Base-by-base conservation (phyloP, 192 early-diverging fungal genomes). In the Coemansia sp. region DNA sequence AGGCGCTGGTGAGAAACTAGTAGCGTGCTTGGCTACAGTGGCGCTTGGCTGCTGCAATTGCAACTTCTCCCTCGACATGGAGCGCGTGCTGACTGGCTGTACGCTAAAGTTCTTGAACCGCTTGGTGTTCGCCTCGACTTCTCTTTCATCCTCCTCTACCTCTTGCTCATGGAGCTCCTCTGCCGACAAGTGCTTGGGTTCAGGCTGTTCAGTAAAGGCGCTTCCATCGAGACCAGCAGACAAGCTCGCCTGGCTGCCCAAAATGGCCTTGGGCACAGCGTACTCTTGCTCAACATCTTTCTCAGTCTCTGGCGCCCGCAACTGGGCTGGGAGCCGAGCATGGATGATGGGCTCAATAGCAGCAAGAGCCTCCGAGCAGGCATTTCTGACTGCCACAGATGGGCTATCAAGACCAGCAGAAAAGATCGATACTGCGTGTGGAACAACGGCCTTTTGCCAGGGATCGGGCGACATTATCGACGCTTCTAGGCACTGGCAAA, bases 381-480 rank as follows among this genome's bases (percentile, higher is more conserved):
- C 62, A 4, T 18, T 40, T 18, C 68, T 77, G 16, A 83, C 65
- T 2, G 35, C 50, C 8, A 44, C 37, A 2, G 82, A 79, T 2
- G 60, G 24, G 39, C 73, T 68, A 0, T 35, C 56, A 20, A 76
- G 67, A 5, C 82, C 77, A 1, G 73, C 73, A 1, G 43, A 73
- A 39, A 78, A 79, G 15, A 69, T 59, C 12, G 73, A 65, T 15
- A 83, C 29, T 9, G 74, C 74, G 39, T 83, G 81, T 0, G 76
- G 76, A 44, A 83, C 15, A 64, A 83, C 67, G 10, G 81, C 76
- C 61, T 66, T 69, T 5, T 75, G 70, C 81, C 76, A 79, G 6
- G 74, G 69, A 65, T 78, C 75, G 4, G 81, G 81, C 60, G 81
- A 78, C 58, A 75, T 34, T 24, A 83, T 37, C 9, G 81, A 78